Conservation (phyloP, 2,329 filamentous ascomycete species). For the Chaetomiaceae sp. region DNA sequence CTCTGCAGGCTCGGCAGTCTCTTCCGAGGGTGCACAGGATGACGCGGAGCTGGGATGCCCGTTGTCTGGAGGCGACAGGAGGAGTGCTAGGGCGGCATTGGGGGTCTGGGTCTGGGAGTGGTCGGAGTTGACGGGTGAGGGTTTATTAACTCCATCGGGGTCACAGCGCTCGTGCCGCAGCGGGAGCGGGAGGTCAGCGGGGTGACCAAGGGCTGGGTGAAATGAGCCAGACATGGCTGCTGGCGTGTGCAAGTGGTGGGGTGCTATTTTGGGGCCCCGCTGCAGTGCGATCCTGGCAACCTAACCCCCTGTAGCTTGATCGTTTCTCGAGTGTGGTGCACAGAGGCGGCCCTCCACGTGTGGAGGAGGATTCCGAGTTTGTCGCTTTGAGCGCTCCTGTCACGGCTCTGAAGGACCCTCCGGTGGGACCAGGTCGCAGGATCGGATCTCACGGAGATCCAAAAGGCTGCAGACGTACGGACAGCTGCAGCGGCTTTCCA, state of each 20-base stretch:
- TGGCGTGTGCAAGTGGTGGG: constrained; percentile 8
- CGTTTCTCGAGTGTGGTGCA: no score
- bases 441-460: constrained; percentile 5
- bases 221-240: constrained; percentile 36
- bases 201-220: constrained; percentile 44
- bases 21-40: no score
- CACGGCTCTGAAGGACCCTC: no score
- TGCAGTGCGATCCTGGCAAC: background rate
- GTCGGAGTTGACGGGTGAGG: constrained; percentile 26
- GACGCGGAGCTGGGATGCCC: background rate
- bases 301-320: background rate
- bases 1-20: no score
- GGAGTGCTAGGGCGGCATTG: constrained; percentile 22
- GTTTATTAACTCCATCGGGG: constrained; percentile 27
- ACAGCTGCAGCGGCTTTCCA: background rate
- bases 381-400: no score
- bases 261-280: constrained; percentile 19
- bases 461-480: background rate
- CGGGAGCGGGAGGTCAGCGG: constrained; percentile 19
- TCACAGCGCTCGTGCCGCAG: constrained; percentile 13
- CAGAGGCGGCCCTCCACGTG: no score
- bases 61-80: constrained; percentile 19
- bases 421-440: background rate
- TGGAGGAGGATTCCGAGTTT: no score
- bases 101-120: constrained; percentile 27